phyloP scores from a whole-genome alignment of 345 rosid species.

The Boechera retrofracta region DNA sequence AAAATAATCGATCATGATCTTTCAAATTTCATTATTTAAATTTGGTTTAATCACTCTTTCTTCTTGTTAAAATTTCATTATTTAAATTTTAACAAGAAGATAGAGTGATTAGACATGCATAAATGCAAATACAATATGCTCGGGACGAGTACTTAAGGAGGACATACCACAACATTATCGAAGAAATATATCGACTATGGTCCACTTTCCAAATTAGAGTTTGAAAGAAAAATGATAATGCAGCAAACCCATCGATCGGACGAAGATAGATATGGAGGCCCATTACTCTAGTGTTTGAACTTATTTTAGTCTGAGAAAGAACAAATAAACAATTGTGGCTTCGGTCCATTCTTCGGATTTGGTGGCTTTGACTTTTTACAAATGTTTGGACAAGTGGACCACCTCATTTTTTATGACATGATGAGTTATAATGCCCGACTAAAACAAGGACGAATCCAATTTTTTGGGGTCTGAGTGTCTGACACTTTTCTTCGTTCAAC shows the following conservation, averaged over 20 bases:
- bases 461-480: background rate
- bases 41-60: too few species aligned
- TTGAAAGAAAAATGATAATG: background rate
- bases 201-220: background rate
- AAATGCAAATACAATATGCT: background rate
- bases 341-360: background rate
- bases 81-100: background rate
- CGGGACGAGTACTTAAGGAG: background rate
- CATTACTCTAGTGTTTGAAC: background rate
- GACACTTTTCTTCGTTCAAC: background rate
- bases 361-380: background rate
- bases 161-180: background rate
- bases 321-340: background rate
- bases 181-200: background rate
- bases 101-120: background rate
- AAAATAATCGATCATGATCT: slow-evolving; percentile 34
- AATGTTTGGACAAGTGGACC: background rate
- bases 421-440: background rate
- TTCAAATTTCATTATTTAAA: slow-evolving; percentile 1
- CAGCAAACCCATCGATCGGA: slow-evolving; percentile 9
- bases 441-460: background rate
- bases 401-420: too few species aligned
- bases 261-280: slow-evolving; percentile 1
- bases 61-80: too few species aligned
- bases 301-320: background rate